Evolutionary conservation across 1,284 basidiomycete genomes (phyloP).

Genomic region (Mrakiaceae sp.): DNA sequence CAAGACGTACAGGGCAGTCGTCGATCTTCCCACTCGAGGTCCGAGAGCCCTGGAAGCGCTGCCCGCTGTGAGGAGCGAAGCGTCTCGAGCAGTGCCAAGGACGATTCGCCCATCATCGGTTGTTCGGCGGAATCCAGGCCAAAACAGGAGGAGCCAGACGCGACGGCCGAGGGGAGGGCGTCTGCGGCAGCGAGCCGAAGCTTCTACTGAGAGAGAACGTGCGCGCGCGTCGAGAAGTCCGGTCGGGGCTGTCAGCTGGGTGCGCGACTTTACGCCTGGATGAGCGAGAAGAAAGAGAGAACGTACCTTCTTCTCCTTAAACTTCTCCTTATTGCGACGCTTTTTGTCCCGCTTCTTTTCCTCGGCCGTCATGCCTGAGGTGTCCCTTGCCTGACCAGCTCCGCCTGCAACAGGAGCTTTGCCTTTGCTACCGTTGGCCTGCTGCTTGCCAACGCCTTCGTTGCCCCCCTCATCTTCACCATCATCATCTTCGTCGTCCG

Average conservation of each 20-base stretch:
- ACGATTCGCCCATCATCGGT: background rate
- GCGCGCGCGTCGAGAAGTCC: background rate
- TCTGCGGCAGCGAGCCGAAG: constrained; percentile 3
- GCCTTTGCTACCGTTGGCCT: background rate
- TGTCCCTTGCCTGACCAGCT: background rate
- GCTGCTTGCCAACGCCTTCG: background rate
- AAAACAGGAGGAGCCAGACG: background rate
- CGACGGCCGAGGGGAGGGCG: background rate
- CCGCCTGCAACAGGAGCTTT: background rate
- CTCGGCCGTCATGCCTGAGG: constrained; percentile 9
- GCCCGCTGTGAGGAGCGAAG: constrained; percentile 7
- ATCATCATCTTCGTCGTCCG: constrained; percentile 4
- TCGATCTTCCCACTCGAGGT: constrained; percentile 16
- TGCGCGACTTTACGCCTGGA: background rate
- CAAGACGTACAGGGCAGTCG: constrained; percentile 10
- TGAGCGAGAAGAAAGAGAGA: background rate
- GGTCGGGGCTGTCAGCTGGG: background rate
- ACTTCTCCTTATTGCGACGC: constrained; percentile 16
- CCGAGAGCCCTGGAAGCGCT: constrained; percentile 9
- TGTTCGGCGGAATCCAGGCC: no score
- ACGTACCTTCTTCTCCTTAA: constrained; percentile 19
- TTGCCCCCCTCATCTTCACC: background rate
- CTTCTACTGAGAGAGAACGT: constrained; percentile 3
- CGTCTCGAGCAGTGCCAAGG: background rate
- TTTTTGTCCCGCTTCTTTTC: constrained; percentile 17